Evolutionary conservation across 768 basidiomycete species (phyloP), one percentile per base, ranked within the genome.

Genomic region (Coprinellus micaceus): DNA sequence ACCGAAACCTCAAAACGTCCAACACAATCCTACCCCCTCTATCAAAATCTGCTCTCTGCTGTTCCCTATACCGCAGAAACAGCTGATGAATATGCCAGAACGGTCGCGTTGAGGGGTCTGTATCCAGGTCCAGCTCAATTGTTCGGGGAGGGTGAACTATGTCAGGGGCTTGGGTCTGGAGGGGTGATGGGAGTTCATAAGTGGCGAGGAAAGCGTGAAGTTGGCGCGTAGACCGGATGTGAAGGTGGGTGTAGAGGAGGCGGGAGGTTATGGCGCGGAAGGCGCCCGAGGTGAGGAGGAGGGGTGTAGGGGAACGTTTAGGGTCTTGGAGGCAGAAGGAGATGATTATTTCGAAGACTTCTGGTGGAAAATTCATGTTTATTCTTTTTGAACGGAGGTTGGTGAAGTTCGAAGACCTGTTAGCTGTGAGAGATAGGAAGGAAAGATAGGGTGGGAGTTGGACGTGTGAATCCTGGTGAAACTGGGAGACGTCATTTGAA

Each of bases 1-100:
- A 44, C 47, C 66, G 57, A 21, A 70, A 60, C 7, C 56, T 60
- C n/a, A 69, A 49, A 12, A 57, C 45, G 40, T 70, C 65, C 39
- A 72, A 51, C 17, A 58, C 57, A 15, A 68, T 50, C 26, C 67
- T 57, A 9, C 67, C 66, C 26, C 48, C 29, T 22, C 58, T 59
- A 57, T 70, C 69, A 7, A 60, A 36, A 36, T 61, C 59, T 12
- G 61, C 60, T 43, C n/a, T 6, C 40, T 43, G 15, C 10, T 36
- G 33, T 19, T 11, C 30, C 17, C 19, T 11, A 24, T 37, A 52
- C 2, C 15, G 10, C n/a, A 52, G 2, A 17, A 40, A 40, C 24
- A 37, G 33, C 11, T 39, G 9, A 11, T 24, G 29, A 26, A 52
- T 36, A 1, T 21, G 25, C 15, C 17, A 10, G 10, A 40, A 52